Base-by-base conservation (phyloP, 495 filamentous ascomycete genomes). In the Bryoglossum gracile region DNA sequence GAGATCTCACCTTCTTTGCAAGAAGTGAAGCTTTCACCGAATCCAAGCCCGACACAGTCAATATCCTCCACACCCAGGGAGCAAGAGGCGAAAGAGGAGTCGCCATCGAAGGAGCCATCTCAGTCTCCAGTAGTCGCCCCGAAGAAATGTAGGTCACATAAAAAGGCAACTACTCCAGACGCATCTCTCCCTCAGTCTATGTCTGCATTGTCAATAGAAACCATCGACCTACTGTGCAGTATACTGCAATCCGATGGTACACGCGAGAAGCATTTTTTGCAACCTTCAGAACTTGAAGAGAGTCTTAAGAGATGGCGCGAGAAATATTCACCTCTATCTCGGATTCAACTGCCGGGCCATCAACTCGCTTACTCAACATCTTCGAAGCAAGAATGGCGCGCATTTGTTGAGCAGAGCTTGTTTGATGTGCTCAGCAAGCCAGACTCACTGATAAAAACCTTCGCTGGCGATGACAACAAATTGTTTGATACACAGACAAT, bases 351-450 rank as follows among this genome's bases (percentile, higher is more conserved):
- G 2, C 9, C 11, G 28, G 3, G 5, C 3, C 23, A 0, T 3
- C 8, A 2, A 8, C 14, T 8, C 3, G n/a, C 3, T 13, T 47
- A 51, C 24, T 35, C 52, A 42, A 50, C 21, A 17, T 51, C 35
- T 54, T 64, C 45, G 33, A 63, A 66, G 33, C 65, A 42, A 4
- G 16, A 69, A 53, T 74, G 68, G 78, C 75, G 62, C 61, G 49
- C 64, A 3, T 92, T 90, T 59, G 68, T 82, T 32, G 78, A 84
- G 18, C 85, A 91, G 53, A 85, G 80, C 41, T 63, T 89, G 2
- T 90, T 86, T 60, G 83, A 83, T 53, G 75, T 84, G 4, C 64
- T 94, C 24, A 82, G 83, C 52, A 81, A 78, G 45, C 76, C 83
- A 0, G 71, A 71, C 28, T 73, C 82, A 6, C 66, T 86, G 19